These are phyloP conservation scores for Limnomonas spitsbergensis DNA, from an alignment of 139 green algal genomes.

Conservation along the genomic window DNA sequence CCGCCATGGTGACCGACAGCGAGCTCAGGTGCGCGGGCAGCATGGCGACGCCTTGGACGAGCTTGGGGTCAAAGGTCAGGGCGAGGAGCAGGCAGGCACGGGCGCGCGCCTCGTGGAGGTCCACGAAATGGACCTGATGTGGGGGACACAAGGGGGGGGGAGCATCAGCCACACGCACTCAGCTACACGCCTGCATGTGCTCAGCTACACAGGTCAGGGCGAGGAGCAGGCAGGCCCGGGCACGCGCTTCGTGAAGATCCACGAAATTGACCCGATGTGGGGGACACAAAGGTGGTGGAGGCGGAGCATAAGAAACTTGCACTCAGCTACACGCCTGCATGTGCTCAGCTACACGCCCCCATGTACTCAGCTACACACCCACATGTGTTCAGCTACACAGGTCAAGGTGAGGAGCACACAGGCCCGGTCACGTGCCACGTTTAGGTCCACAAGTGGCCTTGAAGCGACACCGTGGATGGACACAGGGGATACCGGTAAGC, in stretches of 20 bases:
- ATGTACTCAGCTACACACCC: not conserved
- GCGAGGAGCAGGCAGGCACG: slow-evolving; percentile 29
- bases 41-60: not conserved
- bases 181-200: not conserved
- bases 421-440: slow-evolving; percentile 23
- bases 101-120: slow-evolving; percentile 19
- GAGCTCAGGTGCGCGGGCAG: slow-evolving; percentile 14
- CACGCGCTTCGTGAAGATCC: slow-evolving; percentile 17
- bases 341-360: not conserved
- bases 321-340: not conserved
- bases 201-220: slow-evolving; percentile 27
- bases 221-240: slow-evolving; percentile 27
- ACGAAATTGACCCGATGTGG: not conserved
- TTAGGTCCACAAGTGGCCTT: not conserved
- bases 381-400: slow-evolving; percentile 6
- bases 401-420: slow-evolving; percentile 31
- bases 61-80: slow-evolving; percentile 34
- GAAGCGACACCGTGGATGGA: not conserved
- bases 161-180: not conserved
- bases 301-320: not conserved
- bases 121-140: not conserved
- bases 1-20: not conserved
- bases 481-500: not conserved
- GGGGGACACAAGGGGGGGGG: not conserved
- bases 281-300: not conserved